Evolutionary conservation across 163 green algal species (phyloP), one percentile per base, ranked within the genome.

Genomic region (Prototheca wickerhamii): DNA sequence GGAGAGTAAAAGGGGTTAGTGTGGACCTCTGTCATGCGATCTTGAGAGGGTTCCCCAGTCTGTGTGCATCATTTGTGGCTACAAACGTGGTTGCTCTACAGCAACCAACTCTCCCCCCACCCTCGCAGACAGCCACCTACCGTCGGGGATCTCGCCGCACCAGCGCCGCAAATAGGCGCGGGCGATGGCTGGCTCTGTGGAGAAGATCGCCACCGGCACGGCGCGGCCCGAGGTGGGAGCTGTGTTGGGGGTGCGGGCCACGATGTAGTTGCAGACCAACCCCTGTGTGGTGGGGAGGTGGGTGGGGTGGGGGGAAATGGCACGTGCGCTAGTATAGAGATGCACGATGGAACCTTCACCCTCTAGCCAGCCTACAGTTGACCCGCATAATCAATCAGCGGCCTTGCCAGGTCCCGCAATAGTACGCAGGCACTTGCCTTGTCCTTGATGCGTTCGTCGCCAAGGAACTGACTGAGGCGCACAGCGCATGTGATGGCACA

Each of bases 151-250:
- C 63, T 92, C 81, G 4, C 87, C 83, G 52, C 81, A 91, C 92
- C 92, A 98, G 59, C 85, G 81, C 49, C 84, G 75, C 68, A 98
- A 78, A 77, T 83, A 97, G 26, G 80, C 69, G 25, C 85, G 74
- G 1, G 89, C 87, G 30, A 98, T 84, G 6, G 80, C 64, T 3
- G 87, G 83, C 72, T 96, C 84, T 2, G 91, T 86, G 23, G 70
- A 82, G 75, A 98, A 98, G 57, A 98, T 97, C 54, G 85, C 86
- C 28, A 95, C 83, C 0, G 92, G 92, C 37, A 98, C 87, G 26
- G 90, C 90, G 18, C 92, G 80, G 70, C 96, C 88, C n/a, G 65
- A 88, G 63, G 91, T 97, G 37, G 91, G 84, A 35, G 64, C 61
- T 40, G 60, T 70, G 61, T 68, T 43, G 6, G 77, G 80, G 43